Conservation (phyloP, 2,329 filamentous ascomycete species). For the Aspergillus pseudonomiae region DNA sequence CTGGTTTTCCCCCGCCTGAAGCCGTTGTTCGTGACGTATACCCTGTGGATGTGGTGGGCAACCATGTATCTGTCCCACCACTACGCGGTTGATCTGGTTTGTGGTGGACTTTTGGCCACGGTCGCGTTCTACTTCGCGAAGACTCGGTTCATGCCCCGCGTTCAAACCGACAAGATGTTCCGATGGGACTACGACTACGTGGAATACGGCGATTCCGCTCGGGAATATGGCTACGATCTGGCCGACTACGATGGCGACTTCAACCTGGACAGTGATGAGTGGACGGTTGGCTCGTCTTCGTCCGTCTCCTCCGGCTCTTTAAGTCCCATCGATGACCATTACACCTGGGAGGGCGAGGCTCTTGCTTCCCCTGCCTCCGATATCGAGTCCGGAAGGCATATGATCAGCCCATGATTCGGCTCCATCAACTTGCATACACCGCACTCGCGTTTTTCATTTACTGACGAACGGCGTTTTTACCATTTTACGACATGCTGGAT, state of each 20-base stretch:
- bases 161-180: slow-evolving; percentile 81
- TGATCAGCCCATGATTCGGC: slow-evolving; percentile 22
- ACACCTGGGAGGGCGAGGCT: slow-evolving; percentile 48
- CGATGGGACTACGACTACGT: slow-evolving; percentile 97
- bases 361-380: slow-evolving; percentile 41
- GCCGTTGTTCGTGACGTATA: slow-evolving; percentile 79
- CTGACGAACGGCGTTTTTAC: slow-evolving; percentile 38
- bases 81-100: slow-evolving; percentile 91
- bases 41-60: slow-evolving; percentile 95
- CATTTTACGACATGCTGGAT: slow-evolving; percentile 42
- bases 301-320: slow-evolving; percentile 68
- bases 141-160: slow-evolving; percentile 76
- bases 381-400: slow-evolving; percentile 43
- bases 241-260: slow-evolving; percentile 60
- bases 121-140: slow-evolving; percentile 81
- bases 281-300: slow-evolving; percentile 85
- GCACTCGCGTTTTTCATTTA: slow-evolving; percentile 33
- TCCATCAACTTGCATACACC: slow-evolving; percentile 26
- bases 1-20: slow-evolving; percentile 85
- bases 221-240: slow-evolving; percentile 57
- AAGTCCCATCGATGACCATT: slow-evolving; percentile 64
- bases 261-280: slow-evolving; percentile 77
- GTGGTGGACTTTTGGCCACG: slow-evolving; percentile 76
- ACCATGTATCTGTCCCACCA: slow-evolving; percentile 98
- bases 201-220: slow-evolving; percentile 71